Percentiles rank a stretch among this genome's conserved stretches.
Conservation (phyloP, 768 basidiomycete species). For the Collybia sp. region DNA sequence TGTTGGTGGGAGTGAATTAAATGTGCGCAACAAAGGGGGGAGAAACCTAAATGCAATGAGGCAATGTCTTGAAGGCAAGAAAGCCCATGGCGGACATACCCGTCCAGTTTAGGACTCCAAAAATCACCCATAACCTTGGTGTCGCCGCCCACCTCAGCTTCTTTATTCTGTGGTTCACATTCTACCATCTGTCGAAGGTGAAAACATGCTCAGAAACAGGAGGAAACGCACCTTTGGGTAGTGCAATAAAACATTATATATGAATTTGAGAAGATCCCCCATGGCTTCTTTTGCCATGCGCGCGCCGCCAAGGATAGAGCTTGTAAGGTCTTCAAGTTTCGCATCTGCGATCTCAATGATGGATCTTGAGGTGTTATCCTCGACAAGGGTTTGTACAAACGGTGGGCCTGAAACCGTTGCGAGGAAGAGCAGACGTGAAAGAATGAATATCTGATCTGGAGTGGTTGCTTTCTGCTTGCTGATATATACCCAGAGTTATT, state of each 20-base stretch:
- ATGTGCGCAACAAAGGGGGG: constrained; percentile 63
- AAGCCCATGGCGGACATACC: constrained; percentile 37
- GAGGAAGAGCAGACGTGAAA: constrained; percentile 75
- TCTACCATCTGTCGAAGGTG: constrained; percentile 31
- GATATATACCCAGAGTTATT: neutral
- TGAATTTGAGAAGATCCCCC: constrained; percentile 79
- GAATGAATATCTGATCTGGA: constrained; percentile 67
- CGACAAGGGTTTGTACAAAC: constrained; percentile 58
- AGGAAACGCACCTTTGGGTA: constrained; percentile 64
- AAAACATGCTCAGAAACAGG: constrained; percentile 1
- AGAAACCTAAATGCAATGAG: constrained; percentile 46
- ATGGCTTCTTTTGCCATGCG: constrained; percentile 67
- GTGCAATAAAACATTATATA: constrained; percentile 76
- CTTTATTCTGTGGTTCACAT: constrained; percentile 38
- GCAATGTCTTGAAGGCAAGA: neutral
- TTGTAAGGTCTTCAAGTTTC: constrained; percentile 57
- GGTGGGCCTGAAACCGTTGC: constrained; percentile 50
- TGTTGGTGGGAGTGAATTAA: constrained; percentile 59
- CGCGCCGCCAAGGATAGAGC: constrained; percentile 42
- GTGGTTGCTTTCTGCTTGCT: constrained; percentile 49
- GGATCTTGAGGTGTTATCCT: constrained; percentile 54
- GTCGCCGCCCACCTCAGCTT: constrained; percentile 20
- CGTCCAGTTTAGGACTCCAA: constrained; percentile 71
- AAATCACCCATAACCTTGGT: constrained; percentile 62
- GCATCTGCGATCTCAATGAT: constrained; percentile 56